phyloP scores from a whole-genome alignment of 805 yeast species.

The Hanseniaspora mollemarum region DNA sequence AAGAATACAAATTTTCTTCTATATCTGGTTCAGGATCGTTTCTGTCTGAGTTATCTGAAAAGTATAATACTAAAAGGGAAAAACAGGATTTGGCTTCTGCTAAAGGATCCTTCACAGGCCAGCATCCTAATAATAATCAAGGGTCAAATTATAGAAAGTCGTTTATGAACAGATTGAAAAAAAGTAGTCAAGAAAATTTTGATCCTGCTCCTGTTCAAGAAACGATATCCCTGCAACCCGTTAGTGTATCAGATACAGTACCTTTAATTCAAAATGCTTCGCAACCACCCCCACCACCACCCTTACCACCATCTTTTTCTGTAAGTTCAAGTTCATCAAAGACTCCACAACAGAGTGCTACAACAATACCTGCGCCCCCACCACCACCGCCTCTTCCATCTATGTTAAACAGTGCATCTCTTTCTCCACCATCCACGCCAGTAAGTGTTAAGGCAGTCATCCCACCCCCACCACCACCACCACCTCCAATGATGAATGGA shows the following conservation, averaged over 20 bases:
- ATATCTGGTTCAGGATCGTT: conserved; percentile 22
- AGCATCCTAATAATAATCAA: background rate
- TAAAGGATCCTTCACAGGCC: background rate
- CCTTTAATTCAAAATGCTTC: too few relatives aligned
- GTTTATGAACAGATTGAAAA: conserved; percentile 27
- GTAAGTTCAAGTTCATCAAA: background rate
- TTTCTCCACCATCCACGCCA: conserved; percentile 24
- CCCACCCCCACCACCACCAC: conserved; percentile 21
- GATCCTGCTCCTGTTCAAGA: conserved; percentile 2
- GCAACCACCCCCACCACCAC: too few relatives aligned
- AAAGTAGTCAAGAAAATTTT: conserved; percentile 18
- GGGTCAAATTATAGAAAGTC: conserved; percentile 21
- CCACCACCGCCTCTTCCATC: conserved; percentile 13
- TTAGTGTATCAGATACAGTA: too few relatives aligned
- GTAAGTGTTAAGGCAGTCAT: conserved; percentile 23
- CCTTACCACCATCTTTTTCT: background rate
- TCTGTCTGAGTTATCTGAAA: conserved; percentile 27
- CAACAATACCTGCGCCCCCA: conserved; percentile 17
- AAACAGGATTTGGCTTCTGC: background rate
- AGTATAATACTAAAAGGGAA: conserved; percentile 21
- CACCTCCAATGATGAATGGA: conserved; percentile 1
- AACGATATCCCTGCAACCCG: conserved; percentile 18
- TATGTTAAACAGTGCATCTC: background rate
- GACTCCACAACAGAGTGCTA: background rate
- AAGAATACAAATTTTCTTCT: conserved; percentile 13